Conservation (phyloP, 805 yeast genomes). For the Ogataea paradorogensis region DNA sequence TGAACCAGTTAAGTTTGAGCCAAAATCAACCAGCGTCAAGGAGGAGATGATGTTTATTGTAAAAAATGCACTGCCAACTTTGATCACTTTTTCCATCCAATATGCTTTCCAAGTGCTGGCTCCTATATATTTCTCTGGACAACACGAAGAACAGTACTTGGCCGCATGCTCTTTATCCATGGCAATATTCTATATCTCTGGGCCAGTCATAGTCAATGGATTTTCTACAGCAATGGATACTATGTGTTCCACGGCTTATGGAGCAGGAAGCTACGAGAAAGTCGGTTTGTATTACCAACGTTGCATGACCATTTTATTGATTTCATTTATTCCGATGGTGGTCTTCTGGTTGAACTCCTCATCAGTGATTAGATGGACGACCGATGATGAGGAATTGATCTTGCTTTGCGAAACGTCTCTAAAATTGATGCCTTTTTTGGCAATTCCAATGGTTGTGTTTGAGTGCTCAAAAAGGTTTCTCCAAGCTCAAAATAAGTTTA, state of each 20-base stretch:
- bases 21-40: neutral
- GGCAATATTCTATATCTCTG: conserved; percentile 72
- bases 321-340: conserved; percentile 52
- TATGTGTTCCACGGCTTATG: conserved; percentile 72
- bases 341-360: conserved; percentile 57
- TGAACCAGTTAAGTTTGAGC: neutral
- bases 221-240: conserved; percentile 73
- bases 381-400: conserved; percentile 41
- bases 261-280: conserved; percentile 55
- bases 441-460: conserved; percentile 64
- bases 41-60: neutral
- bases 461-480: conserved; percentile 71
- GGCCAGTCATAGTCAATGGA: conserved; percentile 71
- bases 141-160: conserved; percentile 60
- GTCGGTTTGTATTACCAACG: conserved; percentile 68
- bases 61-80: conserved; percentile 42
- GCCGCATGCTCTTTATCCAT: conserved; percentile 72
- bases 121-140: conserved; percentile 68
- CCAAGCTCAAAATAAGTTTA: conserved; percentile 74
- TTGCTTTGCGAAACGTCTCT: conserved; percentile 54
- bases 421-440: conserved; percentile 50
- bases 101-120: conserved; percentile 70
- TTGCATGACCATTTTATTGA: conserved; percentile 54
- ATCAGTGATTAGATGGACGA: conserved; percentile 39
- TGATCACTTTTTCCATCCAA: conserved; percentile 66